Evolutionary conservation across 2,329 filamentous ascomycete species (phyloP), one percentile per base, ranked within the genome.

Genomic region (Aspergillus nomiae): DNA sequence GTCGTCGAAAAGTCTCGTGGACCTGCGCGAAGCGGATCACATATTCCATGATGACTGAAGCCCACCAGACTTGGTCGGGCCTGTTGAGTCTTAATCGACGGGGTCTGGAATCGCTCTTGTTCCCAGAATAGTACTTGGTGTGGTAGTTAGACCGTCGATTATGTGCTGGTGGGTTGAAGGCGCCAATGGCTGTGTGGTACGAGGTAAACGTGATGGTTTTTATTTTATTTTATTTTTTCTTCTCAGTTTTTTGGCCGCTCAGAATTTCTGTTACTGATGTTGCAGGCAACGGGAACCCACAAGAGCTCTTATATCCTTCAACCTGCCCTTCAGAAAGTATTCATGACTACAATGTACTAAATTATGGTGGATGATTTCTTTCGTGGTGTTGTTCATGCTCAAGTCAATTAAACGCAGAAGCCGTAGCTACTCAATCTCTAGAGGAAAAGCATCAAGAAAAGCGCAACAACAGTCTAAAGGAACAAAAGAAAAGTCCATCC

Each of bases 1-100:
- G 87, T 61, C 88, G 83, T 45, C 94, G 90, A 76, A 99, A 99
- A n/a, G 87, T 90, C 81, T 97, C 92, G 77, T 98, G 94, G 63
- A 86, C 84, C 78, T 98, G 95, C 51, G 90, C 90, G 75, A 98
- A 93, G 71, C 94, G 91, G 67, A 99, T 89, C 64, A 99, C 85
- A 74, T 92, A 98, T 65, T 96, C 87, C 87, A 86, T 86, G 56
- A n/a, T 32, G 54, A 43, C 34, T 26, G 21, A 38, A 30, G 28
- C 11, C 58, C 48, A 53, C 30, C 41, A 56, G 34, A 45, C 56
- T 55, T 26, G 58, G 50, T 38, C 59, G 36, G 11, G 21, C 11
- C 45, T 50, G 28, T 21, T n/a, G 19, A 4, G 11, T 51, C 19
- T n/a, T 32, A 11, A 32, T 19, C 21, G 28, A n/a, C 16, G 19